Conservation (phyloP, 208 protist genomes). For the Leishmania tropica region DNA sequence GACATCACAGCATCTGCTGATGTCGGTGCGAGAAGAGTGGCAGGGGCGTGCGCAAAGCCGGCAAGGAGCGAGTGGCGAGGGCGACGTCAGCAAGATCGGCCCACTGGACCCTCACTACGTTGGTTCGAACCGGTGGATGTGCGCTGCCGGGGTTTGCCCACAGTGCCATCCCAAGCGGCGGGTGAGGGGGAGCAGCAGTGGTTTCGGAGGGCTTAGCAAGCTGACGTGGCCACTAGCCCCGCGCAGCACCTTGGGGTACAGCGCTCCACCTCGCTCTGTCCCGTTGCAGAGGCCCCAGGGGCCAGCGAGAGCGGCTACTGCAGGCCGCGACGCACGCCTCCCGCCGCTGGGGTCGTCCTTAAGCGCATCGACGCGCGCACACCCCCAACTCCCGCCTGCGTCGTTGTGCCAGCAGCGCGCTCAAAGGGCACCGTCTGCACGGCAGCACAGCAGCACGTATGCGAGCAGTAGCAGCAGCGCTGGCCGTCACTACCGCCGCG, state of each 20-base stretch:
- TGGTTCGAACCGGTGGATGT: slow-evolving; percentile 27
- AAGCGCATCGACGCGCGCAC: neutral
- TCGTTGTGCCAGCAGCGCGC: neutral
- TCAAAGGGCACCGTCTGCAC: neutral
- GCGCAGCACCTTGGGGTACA: slow-evolving; percentile 17
- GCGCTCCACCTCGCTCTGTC: slow-evolving; percentile 8
- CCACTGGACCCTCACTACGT: slow-evolving; percentile 23
- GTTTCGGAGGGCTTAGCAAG: neutral
- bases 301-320: neutral
- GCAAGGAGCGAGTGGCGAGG: neutral
- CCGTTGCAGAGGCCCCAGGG: neutral
- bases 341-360: neutral
- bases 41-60: neutral
- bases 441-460: neutral
- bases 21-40: neutral
- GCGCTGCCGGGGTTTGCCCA: slow-evolving; percentile 26
- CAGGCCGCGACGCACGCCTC: neutral
- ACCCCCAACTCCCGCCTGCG: neutral
- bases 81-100: neutral
- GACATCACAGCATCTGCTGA: slow-evolving; percentile 24
- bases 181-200: neutral
- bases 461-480: neutral
- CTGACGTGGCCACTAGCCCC: slow-evolving; percentile 18
- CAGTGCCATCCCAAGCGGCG: slow-evolving; percentile 20
- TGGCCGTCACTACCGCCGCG: slow-evolving; percentile 4